These are phyloP conservation scores for Oryza nivara DNA, from an alignment of 176 grass and related monocot genomes.

Conservation along the genomic window DNA sequence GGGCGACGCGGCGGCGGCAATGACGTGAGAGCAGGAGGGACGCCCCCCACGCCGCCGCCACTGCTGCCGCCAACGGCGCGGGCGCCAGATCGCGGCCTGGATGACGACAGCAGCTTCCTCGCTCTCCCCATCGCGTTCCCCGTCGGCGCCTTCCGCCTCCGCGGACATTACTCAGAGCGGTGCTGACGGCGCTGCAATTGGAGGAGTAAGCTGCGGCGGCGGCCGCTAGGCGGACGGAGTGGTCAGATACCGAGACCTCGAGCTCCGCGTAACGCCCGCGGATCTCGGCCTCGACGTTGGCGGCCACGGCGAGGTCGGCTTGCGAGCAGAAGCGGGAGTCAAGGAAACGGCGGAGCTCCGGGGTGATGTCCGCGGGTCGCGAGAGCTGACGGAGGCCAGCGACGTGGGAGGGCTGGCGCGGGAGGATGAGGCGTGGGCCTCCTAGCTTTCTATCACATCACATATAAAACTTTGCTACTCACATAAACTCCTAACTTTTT, in stretches of 20 bases:
- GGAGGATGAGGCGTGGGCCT: too few relatives aligned
- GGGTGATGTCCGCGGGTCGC: conserved; percentile 33
- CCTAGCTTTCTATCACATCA: too few relatives aligned
- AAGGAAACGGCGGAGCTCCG: conserved; percentile 50
- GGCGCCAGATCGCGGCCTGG: too few relatives aligned
- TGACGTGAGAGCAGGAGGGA: too few relatives aligned
- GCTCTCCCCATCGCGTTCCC: too few relatives aligned
- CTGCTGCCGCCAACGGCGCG: too few relatives aligned
- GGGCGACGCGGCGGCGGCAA: too few relatives aligned
- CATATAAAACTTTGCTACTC: too few relatives aligned
- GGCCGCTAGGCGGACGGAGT: conserved; percentile 34
- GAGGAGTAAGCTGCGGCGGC: conserved; percentile 44
- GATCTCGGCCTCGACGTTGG: conserved; percentile 68
- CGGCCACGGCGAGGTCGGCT: conserved; percentile 58
- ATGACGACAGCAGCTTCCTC: too few relatives aligned
- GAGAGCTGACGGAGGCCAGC: not conserved
- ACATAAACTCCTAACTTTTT: too few relatives aligned
- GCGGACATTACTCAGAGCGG: conserved; percentile 45
- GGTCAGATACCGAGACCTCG: conserved; percentile 47
- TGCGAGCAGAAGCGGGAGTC: conserved; percentile 50
- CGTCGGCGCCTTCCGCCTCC: not conserved
- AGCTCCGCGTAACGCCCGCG: conserved; percentile 63
- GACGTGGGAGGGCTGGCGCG: too few relatives aligned
- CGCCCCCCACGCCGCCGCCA: too few relatives aligned
- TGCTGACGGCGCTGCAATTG: conserved; percentile 40